Base-by-base conservation (phyloP, 306 rosid species). In the Castanospermum australe region DNA sequence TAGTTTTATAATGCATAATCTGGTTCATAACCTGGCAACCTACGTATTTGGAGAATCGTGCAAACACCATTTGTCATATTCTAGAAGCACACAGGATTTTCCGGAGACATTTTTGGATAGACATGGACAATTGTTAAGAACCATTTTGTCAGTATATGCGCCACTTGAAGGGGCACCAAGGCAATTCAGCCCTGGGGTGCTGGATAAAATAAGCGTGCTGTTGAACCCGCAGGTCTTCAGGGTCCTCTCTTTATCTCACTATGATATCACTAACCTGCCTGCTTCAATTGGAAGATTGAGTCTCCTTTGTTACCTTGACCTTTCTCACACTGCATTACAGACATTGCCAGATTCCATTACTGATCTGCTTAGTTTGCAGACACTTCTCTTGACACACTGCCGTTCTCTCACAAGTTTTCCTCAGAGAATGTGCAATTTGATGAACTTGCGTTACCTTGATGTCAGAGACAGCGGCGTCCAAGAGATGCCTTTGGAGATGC, bases 1-100 rank as follows among this genome's bases (percentile, higher is more conserved):
- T 21, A 33, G 63, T 8, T 86, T 78, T 62, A 24, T 65, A 38
- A 75, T 86, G 86, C 88, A 86, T 75, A 67, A 52, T 51, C 74
- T 75, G 42, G 77, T 81, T 11, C 73, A 86, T 55, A 87, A 86
- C 41, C 52, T 88, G 54, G 89, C 84, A 61, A 51, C 76, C 45
- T 70, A 24, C 12, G 59, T 67, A 9, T 71, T 38, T 71, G 42
- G 79, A 47, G 73, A 77, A 52, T 63, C 66, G 22, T 36, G 14
- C 11, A 39, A 25, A 4, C 83, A 81, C 24, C 90, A 86, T 68
- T 39, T 82, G 14, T 84, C 86, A 10, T 76, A 64, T 33, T 41
- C n/a, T 3, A n/a, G n/a, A n/a, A n/a, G n/a, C n/a, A 17, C 25
- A 14, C 47, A 5, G 18, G 84, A 78, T 61, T 45, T 69, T 20